These are phyloP conservation scores for Thalassiosira mediterranea DNA, from an alignment of 352 stramenopile genomes.

Conservation along the genomic window DNA sequence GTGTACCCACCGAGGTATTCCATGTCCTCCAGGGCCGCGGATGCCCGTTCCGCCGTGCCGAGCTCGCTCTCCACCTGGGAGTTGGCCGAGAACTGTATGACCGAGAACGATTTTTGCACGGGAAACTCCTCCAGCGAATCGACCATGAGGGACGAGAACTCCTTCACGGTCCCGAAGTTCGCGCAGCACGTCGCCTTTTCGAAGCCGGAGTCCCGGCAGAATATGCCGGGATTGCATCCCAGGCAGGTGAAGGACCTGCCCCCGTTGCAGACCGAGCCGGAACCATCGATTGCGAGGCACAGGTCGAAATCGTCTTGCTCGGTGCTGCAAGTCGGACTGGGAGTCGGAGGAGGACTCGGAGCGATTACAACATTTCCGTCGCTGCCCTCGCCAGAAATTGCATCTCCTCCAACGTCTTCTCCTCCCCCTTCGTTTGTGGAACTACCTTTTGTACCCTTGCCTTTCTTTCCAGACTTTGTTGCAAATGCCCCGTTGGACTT, in stretches of 20 bases:
- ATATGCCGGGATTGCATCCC: neutral
- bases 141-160: conserved; percentile 44
- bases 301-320: conserved; percentile 41
- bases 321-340: conserved; percentile 10
- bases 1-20: conserved; percentile 37
- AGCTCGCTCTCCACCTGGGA: neutral
- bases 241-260: neutral
- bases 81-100: conserved; percentile 39
- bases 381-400: neutral
- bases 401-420: neutral
- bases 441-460: neutral
- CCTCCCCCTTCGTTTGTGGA: neutral
- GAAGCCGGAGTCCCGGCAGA: conserved; percentile 19
- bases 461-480: too few relatives aligned
- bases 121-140: conserved; percentile 22
- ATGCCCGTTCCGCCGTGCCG: neutral
- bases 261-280: conserved; percentile 42
- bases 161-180: conserved; percentile 37
- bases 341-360: neutral
- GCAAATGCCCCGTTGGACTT: neutral
- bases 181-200: conserved; percentile 30
- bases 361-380: neutral
- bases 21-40: neutral
- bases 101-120: conserved; percentile 30
- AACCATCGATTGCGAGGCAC: conserved; percentile 45